Base-by-base conservation (phyloP, 345 rosid genomes). In the Citropsis articulata region DNA sequence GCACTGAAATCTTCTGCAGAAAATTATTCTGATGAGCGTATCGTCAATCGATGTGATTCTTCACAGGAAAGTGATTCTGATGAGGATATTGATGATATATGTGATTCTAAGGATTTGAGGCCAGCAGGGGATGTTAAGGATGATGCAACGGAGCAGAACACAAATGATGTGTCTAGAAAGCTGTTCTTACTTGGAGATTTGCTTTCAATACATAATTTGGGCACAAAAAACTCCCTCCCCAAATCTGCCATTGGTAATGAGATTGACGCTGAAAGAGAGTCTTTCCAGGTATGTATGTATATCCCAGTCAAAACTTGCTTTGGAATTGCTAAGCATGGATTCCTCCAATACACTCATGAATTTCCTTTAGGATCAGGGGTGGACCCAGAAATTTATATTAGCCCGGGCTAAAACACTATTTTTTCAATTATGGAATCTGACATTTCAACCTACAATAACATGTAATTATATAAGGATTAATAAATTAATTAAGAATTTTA, bases 141-240 rank as follows among this genome's bases (percentile, higher is more conserved):
- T 48, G 66, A 38, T 73, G 65, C 66, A 13, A 75, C 24, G 10
- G 68, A 82, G 63, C 74, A 59, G 66, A 50, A 30, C 48, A 25
- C 72, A 67, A 69, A 75, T 78, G 83, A 75, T 64, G 35, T 24
- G 6, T 72, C 76, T 10, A 75, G 78, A 50, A 84, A 76, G 33
- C 55, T 36, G 76, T 38, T 83, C 63, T 86, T 92, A 35, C 85
- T 90, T 60, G 86, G 84, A 80, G 89, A 86, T 67, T 71, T 88
- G 77, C 83, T 89, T 45, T 81, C 86, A 62, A 81, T 83, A 69
- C 76, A 81, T 45, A 73, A 82, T 55, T 73, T 69, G 77, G 75
- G 75, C 60, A 57, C 66, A 57, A 82, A 79, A 21, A 80, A 73
- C 57, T 55, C 83, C 22, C 40, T 42, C 36, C 22, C 72, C 77